A percentile compares a stretch with the other conserved stretches of the same genome.
These are phyloP conservation scores for Aspergillus sp. DNA, from an alignment of 2,329 filamentous ascomycete genomes.

Conservation along the genomic window DNA sequence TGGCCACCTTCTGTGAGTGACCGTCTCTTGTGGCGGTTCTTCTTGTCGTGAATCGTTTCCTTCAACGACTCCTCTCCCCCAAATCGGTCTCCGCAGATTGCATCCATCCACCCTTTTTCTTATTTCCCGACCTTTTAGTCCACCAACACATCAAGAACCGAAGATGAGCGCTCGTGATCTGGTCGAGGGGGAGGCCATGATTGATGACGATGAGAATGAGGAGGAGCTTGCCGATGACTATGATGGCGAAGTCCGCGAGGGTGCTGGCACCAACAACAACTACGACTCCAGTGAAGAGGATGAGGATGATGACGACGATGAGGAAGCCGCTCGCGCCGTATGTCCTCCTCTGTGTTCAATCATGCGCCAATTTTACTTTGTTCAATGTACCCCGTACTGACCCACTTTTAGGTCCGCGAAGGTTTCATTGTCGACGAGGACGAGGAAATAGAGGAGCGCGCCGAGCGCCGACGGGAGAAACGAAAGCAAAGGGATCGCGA, in stretches of 20 bases:
- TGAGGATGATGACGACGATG: conserved; percentile 88
- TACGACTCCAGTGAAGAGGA: conserved; percentile 92
- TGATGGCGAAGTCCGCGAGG: conserved; percentile 56
- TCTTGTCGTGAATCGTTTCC: not conserved
- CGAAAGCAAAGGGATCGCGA: conserved; percentile 82
- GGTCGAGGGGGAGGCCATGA: conserved; percentile 80
- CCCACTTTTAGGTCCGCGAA: conserved; percentile 69
- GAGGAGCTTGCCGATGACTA: conserved; percentile 79
- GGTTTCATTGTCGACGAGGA: conserved; percentile 97
- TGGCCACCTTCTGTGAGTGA: not conserved
- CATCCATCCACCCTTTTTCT: not conserved
- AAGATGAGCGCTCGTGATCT: conserved; percentile 67
- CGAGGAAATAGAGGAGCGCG: conserved; percentile 71
- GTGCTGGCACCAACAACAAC: conserved; percentile 42
- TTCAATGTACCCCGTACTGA: conserved; percentile 15
- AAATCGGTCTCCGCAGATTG: not conserved
- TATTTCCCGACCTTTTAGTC: conserved; percentile 3
- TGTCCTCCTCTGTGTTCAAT: conserved; percentile 23
- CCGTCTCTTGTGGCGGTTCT: not conserved
- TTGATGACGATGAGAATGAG: conserved; percentile 83
- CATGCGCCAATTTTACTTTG: not conserved
- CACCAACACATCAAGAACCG: conserved; percentile 15
- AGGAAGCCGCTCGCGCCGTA: conserved; percentile 78
- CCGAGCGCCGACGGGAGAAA: conserved; percentile 63
- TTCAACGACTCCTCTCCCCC: not conserved